Conservation (phyloP, 768 basidiomycete genomes). For the Hebeloma cylindrosporum region DNA sequence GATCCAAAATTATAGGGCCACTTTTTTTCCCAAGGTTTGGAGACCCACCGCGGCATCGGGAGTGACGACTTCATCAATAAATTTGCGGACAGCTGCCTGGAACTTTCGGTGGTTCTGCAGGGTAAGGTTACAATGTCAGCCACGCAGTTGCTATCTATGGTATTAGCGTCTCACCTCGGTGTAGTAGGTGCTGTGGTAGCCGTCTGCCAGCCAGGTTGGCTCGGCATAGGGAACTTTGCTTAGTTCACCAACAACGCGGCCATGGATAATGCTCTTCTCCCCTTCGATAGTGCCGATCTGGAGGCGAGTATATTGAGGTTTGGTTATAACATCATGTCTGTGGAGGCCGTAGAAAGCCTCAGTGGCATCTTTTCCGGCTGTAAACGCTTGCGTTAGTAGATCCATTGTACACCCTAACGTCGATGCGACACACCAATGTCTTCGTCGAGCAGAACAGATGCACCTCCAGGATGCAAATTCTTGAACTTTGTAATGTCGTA, state of each 20-base stretch:
- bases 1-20: conserved; percentile 34
- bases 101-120: conserved; percentile 59
- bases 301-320: conserved; percentile 75
- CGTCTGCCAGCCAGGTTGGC: conserved; percentile 71
- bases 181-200: conserved; percentile 78
- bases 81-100: conserved; percentile 64
- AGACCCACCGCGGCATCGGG: conserved; percentile 49
- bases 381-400: conserved; percentile 18
- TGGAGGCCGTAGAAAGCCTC: conserved; percentile 92
- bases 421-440: conserved; percentile 62
- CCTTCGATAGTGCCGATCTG: conserved; percentile 75
- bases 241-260: conserved; percentile 58
- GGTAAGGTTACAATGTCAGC: conserved; percentile 12
- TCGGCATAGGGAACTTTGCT: conserved; percentile 90
- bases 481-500: conserved; percentile 83
- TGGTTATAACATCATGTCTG: conserved; percentile 79
- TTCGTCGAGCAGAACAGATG: conserved; percentile 68
- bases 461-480: conserved; percentile 84
- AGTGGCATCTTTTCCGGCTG: conserved; percentile 88
- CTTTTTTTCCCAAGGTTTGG: background rate
- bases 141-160: conserved; percentile 17
- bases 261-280: conserved; percentile 59
- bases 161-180: conserved; percentile 55
- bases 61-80: conserved; percentile 68
- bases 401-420: background rate